A percentile compares a stretch with the other conserved stretches of the same genome.
These are phyloP conservation scores for Friedmanniomyces simplex DNA, from an alignment of 495 filamentous ascomycete genomes.

Conservation along the genomic window DNA sequence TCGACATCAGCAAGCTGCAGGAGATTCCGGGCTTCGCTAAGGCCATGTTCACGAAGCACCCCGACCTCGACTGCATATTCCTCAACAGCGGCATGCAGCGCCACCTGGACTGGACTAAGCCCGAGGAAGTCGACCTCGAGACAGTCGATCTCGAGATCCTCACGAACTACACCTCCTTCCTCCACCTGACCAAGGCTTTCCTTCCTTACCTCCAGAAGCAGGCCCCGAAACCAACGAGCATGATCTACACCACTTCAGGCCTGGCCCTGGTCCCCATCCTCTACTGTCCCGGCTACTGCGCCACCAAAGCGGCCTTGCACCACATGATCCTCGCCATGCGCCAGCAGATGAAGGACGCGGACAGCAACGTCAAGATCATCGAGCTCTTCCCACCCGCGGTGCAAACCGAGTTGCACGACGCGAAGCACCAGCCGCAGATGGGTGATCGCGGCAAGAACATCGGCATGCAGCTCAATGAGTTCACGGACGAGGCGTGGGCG, in stretches of 20 bases:
- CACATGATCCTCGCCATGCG: conserved; percentile 47
- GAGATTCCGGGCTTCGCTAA: conserved; percentile 47
- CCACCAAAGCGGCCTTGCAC: conserved; percentile 48
- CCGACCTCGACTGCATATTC: conserved; percentile 45
- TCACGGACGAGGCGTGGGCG: conserved; percentile 45
- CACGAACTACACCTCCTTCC: conserved; percentile 57
- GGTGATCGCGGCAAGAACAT: conserved; percentile 33
- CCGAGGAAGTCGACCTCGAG: conserved; percentile 45
- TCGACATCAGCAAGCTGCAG: conserved; percentile 55
- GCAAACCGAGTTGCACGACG: conserved; percentile 51
- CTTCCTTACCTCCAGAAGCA: conserved; percentile 51
- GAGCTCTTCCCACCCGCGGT: conserved; percentile 60
- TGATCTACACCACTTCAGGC: conserved; percentile 44
- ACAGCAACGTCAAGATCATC: conserved; percentile 42
- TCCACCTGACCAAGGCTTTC: conserved; percentile 52
- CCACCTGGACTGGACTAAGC: conserved; percentile 49
- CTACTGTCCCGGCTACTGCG: conserved; percentile 45
- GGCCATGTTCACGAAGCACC: conserved; percentile 45
- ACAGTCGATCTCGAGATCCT: conserved; percentile 45
- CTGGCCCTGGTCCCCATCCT: conserved; percentile 46
- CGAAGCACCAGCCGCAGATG: conserved; percentile 30
- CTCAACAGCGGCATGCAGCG: conserved; percentile 52
- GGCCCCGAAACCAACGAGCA: conserved; percentile 27
- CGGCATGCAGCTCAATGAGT: conserved; percentile 54
- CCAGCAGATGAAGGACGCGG: conserved; percentile 41